phyloP scores from a whole-genome alignment of 2,329 filamentous ascomycete species.

The Huntiella abstrusa region DNA sequence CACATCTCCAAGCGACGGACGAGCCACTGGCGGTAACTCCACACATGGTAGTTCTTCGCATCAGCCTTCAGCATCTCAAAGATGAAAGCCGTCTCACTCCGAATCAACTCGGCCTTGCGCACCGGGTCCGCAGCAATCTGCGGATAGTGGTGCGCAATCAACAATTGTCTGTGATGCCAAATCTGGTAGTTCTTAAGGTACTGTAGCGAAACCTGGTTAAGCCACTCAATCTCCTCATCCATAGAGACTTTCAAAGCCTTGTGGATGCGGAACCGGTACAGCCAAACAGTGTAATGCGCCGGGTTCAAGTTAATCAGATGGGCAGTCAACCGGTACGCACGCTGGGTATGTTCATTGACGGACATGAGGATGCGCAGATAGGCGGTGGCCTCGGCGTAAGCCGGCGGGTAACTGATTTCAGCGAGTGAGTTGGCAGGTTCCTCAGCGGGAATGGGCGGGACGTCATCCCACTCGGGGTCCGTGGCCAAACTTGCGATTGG shows the following conservation, averaged over 20 bases:
- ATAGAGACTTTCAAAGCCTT: constrained; percentile 46
- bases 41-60: constrained; percentile 96
- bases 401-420: constrained; percentile 76
- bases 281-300: constrained; percentile 96
- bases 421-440: constrained; percentile 74
- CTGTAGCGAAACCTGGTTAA: constrained; percentile 63
- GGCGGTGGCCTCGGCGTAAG: constrained; percentile 80
- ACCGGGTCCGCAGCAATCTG: constrained; percentile 40
- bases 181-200: constrained; percentile 99
- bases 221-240: constrained; percentile 59
- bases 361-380: constrained; percentile 93
- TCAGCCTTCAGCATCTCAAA: constrained; percentile 65
- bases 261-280: constrained; percentile 73
- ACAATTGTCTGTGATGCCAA: constrained; percentile 58
- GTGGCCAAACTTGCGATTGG: constrained; percentile 32
- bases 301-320: constrained; percentile 86
- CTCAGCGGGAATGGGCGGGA: constrained; percentile 63
- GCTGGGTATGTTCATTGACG: constrained; percentile 59
- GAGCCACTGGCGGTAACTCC: constrained; percentile 73
- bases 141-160: constrained; percentile 38
- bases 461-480: constrained; percentile 61
- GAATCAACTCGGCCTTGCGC: constrained; percentile 37
- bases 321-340: constrained; percentile 65
- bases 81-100: constrained; percentile 58
- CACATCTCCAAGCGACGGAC: constrained; percentile 49